These are phyloP conservation scores for Elsinoe perseae DNA, from an alignment of 2,329 filamentous ascomycete genomes.

Conservation along the genomic window DNA sequence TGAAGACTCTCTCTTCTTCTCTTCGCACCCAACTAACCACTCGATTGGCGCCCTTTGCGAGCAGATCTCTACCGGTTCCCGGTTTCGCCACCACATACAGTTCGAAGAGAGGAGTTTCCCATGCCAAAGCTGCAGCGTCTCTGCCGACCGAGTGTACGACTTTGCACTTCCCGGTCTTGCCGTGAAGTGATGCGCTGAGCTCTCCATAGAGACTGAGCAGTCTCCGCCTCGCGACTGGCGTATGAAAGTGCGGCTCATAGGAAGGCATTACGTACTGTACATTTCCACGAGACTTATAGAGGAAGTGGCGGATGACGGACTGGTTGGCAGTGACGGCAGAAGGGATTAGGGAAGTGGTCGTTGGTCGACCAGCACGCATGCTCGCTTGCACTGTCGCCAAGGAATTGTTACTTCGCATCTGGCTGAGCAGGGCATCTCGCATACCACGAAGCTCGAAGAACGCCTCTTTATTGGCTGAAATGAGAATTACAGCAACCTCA, in stretches of 20 bases:
- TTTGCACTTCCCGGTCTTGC: conserved; percentile 75
- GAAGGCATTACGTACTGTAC: conserved; percentile 94
- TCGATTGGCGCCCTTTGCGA: conserved; percentile 81
- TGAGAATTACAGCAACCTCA: conserved; percentile 79
- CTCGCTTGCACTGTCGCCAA: conserved; percentile 67
- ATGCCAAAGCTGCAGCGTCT: conserved; percentile 75
- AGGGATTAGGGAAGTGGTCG: conserved; percentile 66
- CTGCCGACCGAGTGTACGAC: conserved; percentile 70
- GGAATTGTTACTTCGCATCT: conserved; percentile 67
- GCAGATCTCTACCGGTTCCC: conserved; percentile 50
- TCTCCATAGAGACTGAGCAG: conserved; percentile 79
- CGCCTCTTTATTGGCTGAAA: conserved; percentile 85
- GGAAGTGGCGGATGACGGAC: conserved; percentile 72
- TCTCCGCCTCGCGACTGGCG: conserved; percentile 33
- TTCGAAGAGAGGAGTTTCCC: conserved; percentile 86
- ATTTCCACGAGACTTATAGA: conserved; percentile 91
- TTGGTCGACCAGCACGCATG: conserved; percentile 62
- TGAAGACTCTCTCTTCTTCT: conserved; percentile 91
- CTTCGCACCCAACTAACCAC: conserved; percentile 84
- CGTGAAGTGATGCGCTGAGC: conserved; percentile 77
- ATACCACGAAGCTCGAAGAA: conserved; percentile 82
- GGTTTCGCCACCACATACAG: conserved; percentile 90
- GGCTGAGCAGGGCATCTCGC: conserved; percentile 55
- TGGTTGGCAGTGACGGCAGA: conserved; percentile 43
- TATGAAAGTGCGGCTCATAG: conserved; percentile 59